Evolutionary conservation across 2,329 filamentous ascomycete genomes (phyloP), one percentile per base, ranked within the genome.

Genomic region (Penicillium sp.): DNA sequence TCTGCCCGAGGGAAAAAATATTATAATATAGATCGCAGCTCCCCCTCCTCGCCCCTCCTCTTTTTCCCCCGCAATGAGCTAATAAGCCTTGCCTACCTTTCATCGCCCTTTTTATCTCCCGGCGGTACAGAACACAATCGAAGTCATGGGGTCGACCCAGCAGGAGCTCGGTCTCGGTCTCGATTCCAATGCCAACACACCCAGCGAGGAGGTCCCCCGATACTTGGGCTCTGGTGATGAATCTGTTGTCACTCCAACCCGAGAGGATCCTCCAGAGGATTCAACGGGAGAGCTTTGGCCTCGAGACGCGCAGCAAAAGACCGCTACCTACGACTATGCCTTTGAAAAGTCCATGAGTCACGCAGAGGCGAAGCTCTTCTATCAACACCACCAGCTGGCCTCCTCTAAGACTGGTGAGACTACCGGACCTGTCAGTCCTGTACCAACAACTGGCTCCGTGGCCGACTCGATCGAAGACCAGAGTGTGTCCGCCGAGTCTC

Each of bases 331-430:
- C 75, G 92, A 97, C 72, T 91, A 93, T 66, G 88, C 93, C 46
- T 89, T 90, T 46, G 94, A 99, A 74, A 95, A 94, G 65, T 90
- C 93, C 67, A 89, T 96, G 85, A 95, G 88, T 66, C 91, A 96
- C 71, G 87, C 90, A 21, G 94, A 99, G 70, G 90, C 93, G 53
- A 97, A 96, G 73, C 82, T 97, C 56, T 96, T 97, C 76, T 99
- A 96, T 72, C 93, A 97, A 75, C 83, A 90, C 60, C 91, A 90
- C 72, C 89, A 91, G 71, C 78, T 86, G 51, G 88, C 87, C 56
- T 79, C 75, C 33, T 79, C 75, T 33, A 78, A 68, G 51, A 68
- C 63, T 51, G 63, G 56, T 40, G 70, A 66, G 21, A 67, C 63
- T 18, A 68, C 72, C 54, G 56, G 66, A 67, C 66, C 74, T 62